Percentiles rank a stretch among this genome's conserved stretches.
Conservation (phyloP, 169 alveolate species). For the Miamiensis avidus region DNA sequence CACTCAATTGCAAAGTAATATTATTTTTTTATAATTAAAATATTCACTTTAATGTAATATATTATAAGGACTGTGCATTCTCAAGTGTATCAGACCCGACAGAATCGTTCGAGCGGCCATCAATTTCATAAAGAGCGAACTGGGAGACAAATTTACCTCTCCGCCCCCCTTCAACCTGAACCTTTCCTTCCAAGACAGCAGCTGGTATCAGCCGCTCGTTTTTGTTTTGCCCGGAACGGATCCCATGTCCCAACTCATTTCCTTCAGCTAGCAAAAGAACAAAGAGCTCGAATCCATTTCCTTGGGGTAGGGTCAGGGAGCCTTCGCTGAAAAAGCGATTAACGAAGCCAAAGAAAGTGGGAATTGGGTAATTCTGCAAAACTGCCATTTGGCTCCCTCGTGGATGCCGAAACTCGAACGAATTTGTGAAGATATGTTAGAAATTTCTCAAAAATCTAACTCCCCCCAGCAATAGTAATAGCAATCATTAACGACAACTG, state of each 20-base stretch:
- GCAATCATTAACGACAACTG: conserved; percentile 48
- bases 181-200: conserved; percentile 63
- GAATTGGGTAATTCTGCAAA: conserved; percentile 81
- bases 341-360: conserved; percentile 77
- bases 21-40: conserved; percentile 10
- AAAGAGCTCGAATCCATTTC: conserved; percentile 69
- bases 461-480: too few relatives aligned
- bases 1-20: conserved; percentile 24
- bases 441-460: conserved; percentile 11
- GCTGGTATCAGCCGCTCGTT: conserved; percentile 68
- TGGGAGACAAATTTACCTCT: conserved; percentile 74
- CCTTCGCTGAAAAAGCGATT: conserved; percentile 76
- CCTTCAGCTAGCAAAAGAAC: conserved; percentile 67
- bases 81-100: conserved; percentile 53
- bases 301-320: conserved; percentile 86
- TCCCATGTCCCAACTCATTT: conserved; percentile 67
- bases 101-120: conserved; percentile 21
- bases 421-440: conserved; percentile 59
- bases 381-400: conserved; percentile 83
- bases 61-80: conserved; percentile 24
- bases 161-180: conserved; percentile 84
- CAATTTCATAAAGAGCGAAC: conserved; percentile 43
- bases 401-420: conserved; percentile 85
- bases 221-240: conserved; percentile 86
- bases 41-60: not conserved